Evolutionary conservation across 768 basidiomycete species (phyloP), one percentile per base, ranked within the genome.

Genomic region (Hygrophorus russula): DNA sequence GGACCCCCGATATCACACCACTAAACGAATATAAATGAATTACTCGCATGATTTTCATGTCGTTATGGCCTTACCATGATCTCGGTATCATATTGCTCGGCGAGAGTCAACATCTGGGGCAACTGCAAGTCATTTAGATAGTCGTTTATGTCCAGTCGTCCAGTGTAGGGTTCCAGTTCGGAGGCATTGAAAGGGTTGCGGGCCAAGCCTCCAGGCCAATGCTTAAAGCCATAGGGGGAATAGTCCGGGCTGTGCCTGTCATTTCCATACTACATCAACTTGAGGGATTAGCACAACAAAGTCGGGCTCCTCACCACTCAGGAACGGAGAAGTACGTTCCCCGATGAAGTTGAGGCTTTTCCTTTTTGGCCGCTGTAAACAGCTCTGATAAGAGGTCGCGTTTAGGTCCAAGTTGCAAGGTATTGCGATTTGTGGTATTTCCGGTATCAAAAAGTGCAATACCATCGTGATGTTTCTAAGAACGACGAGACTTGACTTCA

Each of bases 381-480:
- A 79, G 58, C 42, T 77, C 75, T 18, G 60, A 54, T 11, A 78
- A 47, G 29, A 78, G 64, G 52, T 79, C 72, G 6, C 71, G 67
- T 48, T 70, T 59, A 0, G 76, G 76, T 1, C 69, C 65, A 12
- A 76, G 62, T 37, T 69, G 49, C 6, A 72, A 63, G 17, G 69
- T 70, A 36, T 63, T 72, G 41, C 77, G 56, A 49, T 76, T 59
- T 0, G 72, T 73, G 3, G 74, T 73, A 41, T 74, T 63, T 39
- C 62, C 63, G 2, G 78, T 72, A 49, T 80, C 74, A 28, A 78
- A 80, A 2, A 78, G 51, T 1, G 62, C 62, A 45, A 70, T 78
- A 0, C 78, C 78, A 43, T 80, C 78, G 44, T 80, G 77, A 42
- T 80, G 77, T 68, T 76, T 79, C 68, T 73, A 50, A 13, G 5